Evolutionary conservation across 208 protist genomes (phyloP), one percentile per base, ranked within the genome.

Genomic region (Crithidia acanthocephali): DNA sequence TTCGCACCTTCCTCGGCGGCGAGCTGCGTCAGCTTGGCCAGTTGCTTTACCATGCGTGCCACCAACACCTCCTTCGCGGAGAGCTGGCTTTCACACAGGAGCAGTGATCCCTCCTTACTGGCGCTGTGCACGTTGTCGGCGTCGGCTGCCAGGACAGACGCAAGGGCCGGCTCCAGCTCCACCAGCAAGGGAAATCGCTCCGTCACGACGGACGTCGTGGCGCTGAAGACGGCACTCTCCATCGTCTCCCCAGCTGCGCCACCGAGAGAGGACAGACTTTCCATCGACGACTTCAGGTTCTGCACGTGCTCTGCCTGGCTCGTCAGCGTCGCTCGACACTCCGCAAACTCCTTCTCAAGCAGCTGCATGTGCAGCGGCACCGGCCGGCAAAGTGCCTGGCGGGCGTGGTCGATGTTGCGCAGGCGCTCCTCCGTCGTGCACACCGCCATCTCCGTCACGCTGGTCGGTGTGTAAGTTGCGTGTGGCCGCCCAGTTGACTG

Each of bases 341-440:
- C 51, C 1, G 10, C 10, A 11, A 68, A 45, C 58, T 77, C 72
- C 37, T 62, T 66, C 15, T 33, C 20, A 9, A 77, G 60, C 16
- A 77, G 63, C 0, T 11, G 20, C 28, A 71, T 67, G 57, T 77
- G 72, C 37, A 77, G 56, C 6, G 55, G 52, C 10, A 72, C 57
- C 0, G 64, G 72, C 30, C 48, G 51, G 51, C 64, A 72, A 23
- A 77, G 64, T 8, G 72, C 72, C 22, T 60, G 44, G 23, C 48
- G 72, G 28, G 72, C 72, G 18, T 62, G 72, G 30, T 25, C 64
- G 30, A 77, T 56, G 42, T 77, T 77, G 28, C 58, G 64, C 65
- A 77, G 59, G 22, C 61, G 50, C 58, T 77, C 72, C 40, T 77
- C 72, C 18, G 65, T 77, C 33, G 72, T 77, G 42, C 72, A 77